phyloP scores from a whole-genome alignment of 208 protist species.

The Acanthamoeba sp. region DNA sequence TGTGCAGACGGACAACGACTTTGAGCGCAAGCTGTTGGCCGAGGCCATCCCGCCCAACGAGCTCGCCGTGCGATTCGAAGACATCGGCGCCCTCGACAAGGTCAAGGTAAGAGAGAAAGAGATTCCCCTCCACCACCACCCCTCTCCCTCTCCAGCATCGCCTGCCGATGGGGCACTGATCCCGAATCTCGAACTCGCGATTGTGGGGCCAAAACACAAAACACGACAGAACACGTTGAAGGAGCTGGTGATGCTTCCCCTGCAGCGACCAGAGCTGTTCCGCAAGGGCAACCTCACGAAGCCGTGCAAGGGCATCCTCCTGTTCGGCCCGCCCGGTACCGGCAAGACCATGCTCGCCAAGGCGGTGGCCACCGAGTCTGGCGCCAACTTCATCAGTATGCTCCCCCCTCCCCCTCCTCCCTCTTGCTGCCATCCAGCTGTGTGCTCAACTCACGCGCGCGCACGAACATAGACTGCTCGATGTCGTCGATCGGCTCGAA shows the following conservation, averaged over 20 bases:
- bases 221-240: conserved; percentile 77
- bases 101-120: conserved; percentile 13
- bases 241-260: conserved; percentile 85
- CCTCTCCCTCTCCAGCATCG: too few relatives aligned
- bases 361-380: conserved; percentile 82
- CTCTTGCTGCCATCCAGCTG: neutral
- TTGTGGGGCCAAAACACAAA: too few relatives aligned
- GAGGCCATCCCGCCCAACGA: conserved; percentile 84
- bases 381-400: conserved; percentile 84
- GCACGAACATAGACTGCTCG: conserved; percentile 55
- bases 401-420: neutral
- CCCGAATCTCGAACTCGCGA: too few relatives aligned
- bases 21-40: conserved; percentile 80
- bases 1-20: conserved; percentile 83
- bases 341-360: conserved; percentile 85
- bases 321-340: conserved; percentile 82
- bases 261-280: conserved; percentile 85
- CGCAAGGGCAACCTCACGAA: conserved; percentile 80
- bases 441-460: neutral
- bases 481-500: conserved; percentile 82
- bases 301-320: conserved; percentile 83
- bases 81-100: conserved; percentile 78
- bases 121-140: neutral
- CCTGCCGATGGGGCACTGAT: too few relatives aligned
- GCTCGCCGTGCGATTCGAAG: conserved; percentile 78